A percentile compares a stretch with the other conserved stretches of the same genome.
Conservation (phyloP, 306 rosid species). For the Cajanus cajan region DNA sequence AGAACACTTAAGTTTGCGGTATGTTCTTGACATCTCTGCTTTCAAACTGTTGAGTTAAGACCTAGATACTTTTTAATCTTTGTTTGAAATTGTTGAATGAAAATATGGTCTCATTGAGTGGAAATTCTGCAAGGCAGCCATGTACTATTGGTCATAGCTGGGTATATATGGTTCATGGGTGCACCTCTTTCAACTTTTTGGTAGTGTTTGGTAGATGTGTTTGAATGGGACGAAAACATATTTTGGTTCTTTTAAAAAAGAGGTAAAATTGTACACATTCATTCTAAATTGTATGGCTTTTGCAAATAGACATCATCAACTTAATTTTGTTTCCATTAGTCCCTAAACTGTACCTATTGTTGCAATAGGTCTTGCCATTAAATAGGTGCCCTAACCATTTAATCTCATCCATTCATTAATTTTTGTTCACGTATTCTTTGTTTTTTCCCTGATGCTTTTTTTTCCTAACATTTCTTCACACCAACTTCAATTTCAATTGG, state of each 20-base stretch:
- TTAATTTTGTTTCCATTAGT: neutral
- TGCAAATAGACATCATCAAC: neutral
- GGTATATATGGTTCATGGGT: neutral
- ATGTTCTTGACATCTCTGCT: constrained; percentile 31
- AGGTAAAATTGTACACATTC: neutral
- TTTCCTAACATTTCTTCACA: neutral
- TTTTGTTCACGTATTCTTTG: neutral
- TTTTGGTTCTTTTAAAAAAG: neutral
- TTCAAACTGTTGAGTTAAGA: neutral
- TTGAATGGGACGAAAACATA: neutral
- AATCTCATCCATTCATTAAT: neutral
- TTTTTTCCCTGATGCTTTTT: neutral
- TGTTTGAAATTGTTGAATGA: constrained; percentile 13
- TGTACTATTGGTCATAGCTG: constrained; percentile 9
- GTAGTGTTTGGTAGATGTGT: neutral
- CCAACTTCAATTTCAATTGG: neutral
- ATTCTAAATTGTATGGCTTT: neutral
- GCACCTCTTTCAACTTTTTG: neutral
- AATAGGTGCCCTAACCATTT: neutral
- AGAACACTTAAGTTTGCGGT: constrained; percentile 90
- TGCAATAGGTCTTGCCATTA: neutral
- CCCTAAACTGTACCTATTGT: neutral
- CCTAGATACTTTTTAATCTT: constrained; percentile 18
- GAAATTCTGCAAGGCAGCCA: neutral
- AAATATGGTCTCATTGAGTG: constrained; percentile 19